Evolutionary conservation across 768 basidiomycete species (phyloP).

Genomic region (Suillus sp.): DNA sequence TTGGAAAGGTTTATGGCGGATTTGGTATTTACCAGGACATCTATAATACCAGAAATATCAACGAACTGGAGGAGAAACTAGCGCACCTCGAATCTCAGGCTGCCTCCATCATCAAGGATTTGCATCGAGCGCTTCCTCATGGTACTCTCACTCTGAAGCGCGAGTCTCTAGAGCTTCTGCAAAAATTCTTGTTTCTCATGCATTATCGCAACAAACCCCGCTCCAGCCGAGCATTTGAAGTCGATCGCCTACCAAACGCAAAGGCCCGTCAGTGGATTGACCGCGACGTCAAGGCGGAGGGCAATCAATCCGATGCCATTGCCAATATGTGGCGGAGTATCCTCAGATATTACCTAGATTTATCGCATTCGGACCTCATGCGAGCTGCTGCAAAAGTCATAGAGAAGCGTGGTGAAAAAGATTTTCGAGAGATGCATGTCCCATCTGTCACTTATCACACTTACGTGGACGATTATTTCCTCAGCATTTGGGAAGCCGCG

Average conservation of each 20-base stretch:
- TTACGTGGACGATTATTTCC: constrained; percentile 32
- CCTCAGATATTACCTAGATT: constrained; percentile 36
- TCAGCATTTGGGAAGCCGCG: constrained; percentile 40
- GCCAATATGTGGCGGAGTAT: constrained; percentile 34
- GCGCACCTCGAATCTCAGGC: constrained; percentile 32
- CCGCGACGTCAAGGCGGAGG: constrained; percentile 24
- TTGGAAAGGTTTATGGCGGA: constrained; percentile 16
- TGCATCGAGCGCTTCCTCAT: constrained; percentile 9
- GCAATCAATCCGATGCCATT: constrained; percentile 21
- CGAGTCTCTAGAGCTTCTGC: constrained; percentile 30
- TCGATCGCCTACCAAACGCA: constrained; percentile 24
- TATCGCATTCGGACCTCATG: constrained; percentile 26
- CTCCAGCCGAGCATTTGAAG: constrained; percentile 29
- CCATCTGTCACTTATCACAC: constrained; percentile 28
- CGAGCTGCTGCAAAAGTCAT: constrained; percentile 2
- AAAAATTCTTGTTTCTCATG: constrained; percentile 42
- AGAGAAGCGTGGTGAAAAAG: not conserved
- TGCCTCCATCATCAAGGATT: constrained; percentile 24
- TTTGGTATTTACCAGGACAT: constrained; percentile 32
- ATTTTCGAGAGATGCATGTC: constrained; percentile 10
- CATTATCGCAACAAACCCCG: constrained; percentile 30
- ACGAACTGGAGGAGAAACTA: constrained; percentile 34
- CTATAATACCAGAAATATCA: constrained; percentile 22
- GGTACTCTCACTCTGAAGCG: constrained; percentile 26
- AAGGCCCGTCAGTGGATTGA: constrained; percentile 27